Conservation (phyloP, 73 alveolate genomes). For the Tetrahymena thermophila region DNA sequence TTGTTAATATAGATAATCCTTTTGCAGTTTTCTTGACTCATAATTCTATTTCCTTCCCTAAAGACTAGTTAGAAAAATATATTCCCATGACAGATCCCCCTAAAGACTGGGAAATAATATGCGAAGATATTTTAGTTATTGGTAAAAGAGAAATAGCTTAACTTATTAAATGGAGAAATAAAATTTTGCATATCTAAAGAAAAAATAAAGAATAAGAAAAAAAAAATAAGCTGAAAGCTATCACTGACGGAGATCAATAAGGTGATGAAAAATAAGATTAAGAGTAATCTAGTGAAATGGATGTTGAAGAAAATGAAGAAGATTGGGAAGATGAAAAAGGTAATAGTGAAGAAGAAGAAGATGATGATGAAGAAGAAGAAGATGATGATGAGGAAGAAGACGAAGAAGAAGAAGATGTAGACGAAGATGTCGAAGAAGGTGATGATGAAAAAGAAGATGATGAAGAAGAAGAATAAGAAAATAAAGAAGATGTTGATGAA, state of each 20-base stretch:
- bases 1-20: constrained; percentile 85
- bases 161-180: constrained; percentile 79
- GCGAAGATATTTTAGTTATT: constrained; percentile 82
- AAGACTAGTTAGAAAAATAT: constrained; percentile 67
- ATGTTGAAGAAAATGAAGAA: constrained; percentile 41
- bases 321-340: constrained; percentile 25
- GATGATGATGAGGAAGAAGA: not conserved
- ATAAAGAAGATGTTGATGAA: not conserved
- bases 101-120: constrained; percentile 55
- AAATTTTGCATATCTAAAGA: constrained; percentile 60
- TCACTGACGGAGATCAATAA: constrained; percentile 16
- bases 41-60: constrained; percentile 54
- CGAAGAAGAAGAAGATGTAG: not conserved
- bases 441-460: constrained; percentile 48
- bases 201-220: constrained; percentile 52
- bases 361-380: not conserved
- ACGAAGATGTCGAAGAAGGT: constrained; percentile 45
- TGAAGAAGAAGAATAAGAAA: constrained; percentile 14
- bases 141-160: constrained; percentile 85
- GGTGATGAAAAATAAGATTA: constrained; percentile 42
- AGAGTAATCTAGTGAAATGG: constrained; percentile 13
- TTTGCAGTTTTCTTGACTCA: constrained; percentile 70
- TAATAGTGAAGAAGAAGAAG: constrained; percentile 26
- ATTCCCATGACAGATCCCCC: constrained; percentile 50
- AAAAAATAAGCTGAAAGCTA: constrained; percentile 46